Conservation (phyloP, 108 stramenopile genomes). For the Aurantiochytrium sp. region DNA sequence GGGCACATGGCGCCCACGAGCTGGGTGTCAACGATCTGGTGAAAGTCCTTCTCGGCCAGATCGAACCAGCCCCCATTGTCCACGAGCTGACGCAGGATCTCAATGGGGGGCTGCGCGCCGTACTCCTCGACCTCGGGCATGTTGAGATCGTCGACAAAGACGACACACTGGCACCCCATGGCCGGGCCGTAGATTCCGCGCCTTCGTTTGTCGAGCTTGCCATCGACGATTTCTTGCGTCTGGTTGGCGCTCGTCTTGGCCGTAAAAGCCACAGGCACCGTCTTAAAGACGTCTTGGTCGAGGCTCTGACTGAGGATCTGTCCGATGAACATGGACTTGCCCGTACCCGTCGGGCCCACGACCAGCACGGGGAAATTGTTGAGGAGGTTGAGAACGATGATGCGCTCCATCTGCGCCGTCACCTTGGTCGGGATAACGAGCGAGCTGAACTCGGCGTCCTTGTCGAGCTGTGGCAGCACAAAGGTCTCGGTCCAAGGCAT, state of each 20-base stretch:
- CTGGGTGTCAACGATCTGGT: conserved; percentile 51
- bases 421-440: conserved; percentile 58
- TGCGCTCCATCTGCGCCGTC: conserved; percentile 50
- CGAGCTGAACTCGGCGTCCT: conserved; percentile 45
- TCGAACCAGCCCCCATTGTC: conserved; percentile 62
- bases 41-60: conserved; percentile 46
- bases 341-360: conserved; percentile 60
- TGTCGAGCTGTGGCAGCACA: conserved; percentile 48
- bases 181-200: conserved; percentile 60
- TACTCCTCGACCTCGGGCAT: conserved; percentile 59
- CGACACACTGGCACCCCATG: conserved; percentile 52
- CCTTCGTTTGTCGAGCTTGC: conserved; percentile 56
- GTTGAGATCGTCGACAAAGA: conserved; percentile 62
- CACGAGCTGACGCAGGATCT: conserved; percentile 58
- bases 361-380: conserved; percentile 52
- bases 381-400: conserved; percentile 47
- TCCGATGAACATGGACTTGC: conserved; percentile 55
- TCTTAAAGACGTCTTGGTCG: conserved; percentile 41
- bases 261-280: conserved; percentile 51
- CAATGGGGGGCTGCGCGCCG: conserved; percentile 62
- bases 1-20: conserved; percentile 57
- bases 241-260: conserved; percentile 59
- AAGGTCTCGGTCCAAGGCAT: conserved; percentile 57
- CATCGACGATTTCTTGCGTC: conserved; percentile 59
- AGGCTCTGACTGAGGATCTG: conserved; percentile 48